Evolutionary conservation across 129 eudicot species (phyloP).

Genomic region (Pseudognaphalium luteoalbum): DNA sequence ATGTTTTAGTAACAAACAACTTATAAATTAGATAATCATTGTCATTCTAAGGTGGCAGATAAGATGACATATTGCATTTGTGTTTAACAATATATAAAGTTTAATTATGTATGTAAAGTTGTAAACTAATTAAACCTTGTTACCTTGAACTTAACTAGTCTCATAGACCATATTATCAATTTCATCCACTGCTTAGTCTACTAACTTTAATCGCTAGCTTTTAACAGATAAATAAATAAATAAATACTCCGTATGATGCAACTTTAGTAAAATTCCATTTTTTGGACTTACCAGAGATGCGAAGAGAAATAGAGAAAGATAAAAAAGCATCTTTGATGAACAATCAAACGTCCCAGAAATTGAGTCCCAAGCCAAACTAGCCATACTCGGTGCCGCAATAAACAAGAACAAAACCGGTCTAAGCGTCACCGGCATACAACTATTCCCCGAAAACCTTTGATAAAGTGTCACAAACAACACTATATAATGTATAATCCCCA

Average conservation of each 20-base stretch:
- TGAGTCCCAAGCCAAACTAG: conserved; percentile 65
- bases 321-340: conserved; percentile 63
- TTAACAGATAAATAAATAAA: too few relatives aligned
- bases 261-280: not conserved
- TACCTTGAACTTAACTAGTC: too few relatives aligned
- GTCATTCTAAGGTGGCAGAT: not conserved
- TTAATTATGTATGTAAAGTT: not conserved
- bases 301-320: conserved; percentile 60
- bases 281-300: conserved; percentile 48
- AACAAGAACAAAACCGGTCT: conserved; percentile 68
- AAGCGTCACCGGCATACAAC: conserved; percentile 41
- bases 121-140: too few relatives aligned
- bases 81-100: not conserved
- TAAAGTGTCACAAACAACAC: conserved; percentile 64
- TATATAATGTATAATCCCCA: conserved; percentile 55
- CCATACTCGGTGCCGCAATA: conserved; percentile 68
- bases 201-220: too few relatives aligned
- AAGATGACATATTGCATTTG: conserved; percentile 1
- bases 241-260: not conserved
- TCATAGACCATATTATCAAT: too few relatives aligned
- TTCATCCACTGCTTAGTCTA: too few relatives aligned
- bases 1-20: not conserved
- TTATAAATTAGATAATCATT: not conserved
- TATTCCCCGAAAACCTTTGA: conserved; percentile 47
- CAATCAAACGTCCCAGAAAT: conserved; percentile 50